phyloP scores from a whole-genome alignment of 805 yeast species.

The Jamesozyma spencerorum region DNA sequence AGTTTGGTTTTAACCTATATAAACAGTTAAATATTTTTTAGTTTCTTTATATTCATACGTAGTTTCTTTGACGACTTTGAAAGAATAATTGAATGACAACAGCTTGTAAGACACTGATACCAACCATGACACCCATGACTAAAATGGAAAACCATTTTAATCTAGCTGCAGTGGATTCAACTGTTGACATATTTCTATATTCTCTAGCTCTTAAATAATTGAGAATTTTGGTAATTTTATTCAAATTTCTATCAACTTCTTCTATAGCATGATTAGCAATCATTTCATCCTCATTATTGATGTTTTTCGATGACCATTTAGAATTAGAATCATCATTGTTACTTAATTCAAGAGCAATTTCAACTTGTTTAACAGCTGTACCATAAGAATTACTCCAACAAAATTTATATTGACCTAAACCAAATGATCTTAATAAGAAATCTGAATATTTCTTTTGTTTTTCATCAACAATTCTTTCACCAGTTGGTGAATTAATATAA shows the following conservation, averaged over 20 bases:
- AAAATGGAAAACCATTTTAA: slow-evolving; percentile 66
- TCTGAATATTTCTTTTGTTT: slow-evolving; percentile 57
- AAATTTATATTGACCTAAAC: slow-evolving; percentile 54
- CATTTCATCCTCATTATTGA: slow-evolving; percentile 36
- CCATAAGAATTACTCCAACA: slow-evolving; percentile 59
- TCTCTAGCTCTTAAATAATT: slow-evolving; percentile 92
- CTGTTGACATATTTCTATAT: slow-evolving; percentile 92
- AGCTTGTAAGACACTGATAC: slow-evolving; percentile 69
- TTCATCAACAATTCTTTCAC: slow-evolving; percentile 39
- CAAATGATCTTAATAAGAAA: slow-evolving; percentile 47
- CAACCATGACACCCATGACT: slow-evolving; percentile 65
- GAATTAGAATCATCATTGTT: slow-evolving; percentile 24
- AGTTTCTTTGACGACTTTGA: slow-evolving; percentile 38
- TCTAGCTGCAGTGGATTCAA: slow-evolving; percentile 67
- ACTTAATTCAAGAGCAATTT: slow-evolving; percentile 43
- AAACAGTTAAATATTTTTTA: slow-evolving; percentile 8
- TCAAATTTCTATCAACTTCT: slow-evolving; percentile 50
- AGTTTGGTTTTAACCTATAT: slow-evolving; percentile 22
- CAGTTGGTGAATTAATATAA: slow-evolving; percentile 47
- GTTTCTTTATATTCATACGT: slow-evolving; percentile 19
- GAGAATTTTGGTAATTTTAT: slow-evolving; percentile 50
- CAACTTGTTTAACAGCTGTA: slow-evolving; percentile 55
- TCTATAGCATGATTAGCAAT: slow-evolving; percentile 46
- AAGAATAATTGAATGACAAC: slow-evolving; percentile 76
- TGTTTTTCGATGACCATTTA: slow-evolving; percentile 8